phyloP scores from a whole-genome alignment of 2,329 filamentous ascomycete genomes.

The Epichloe brachyelytri region DNA sequence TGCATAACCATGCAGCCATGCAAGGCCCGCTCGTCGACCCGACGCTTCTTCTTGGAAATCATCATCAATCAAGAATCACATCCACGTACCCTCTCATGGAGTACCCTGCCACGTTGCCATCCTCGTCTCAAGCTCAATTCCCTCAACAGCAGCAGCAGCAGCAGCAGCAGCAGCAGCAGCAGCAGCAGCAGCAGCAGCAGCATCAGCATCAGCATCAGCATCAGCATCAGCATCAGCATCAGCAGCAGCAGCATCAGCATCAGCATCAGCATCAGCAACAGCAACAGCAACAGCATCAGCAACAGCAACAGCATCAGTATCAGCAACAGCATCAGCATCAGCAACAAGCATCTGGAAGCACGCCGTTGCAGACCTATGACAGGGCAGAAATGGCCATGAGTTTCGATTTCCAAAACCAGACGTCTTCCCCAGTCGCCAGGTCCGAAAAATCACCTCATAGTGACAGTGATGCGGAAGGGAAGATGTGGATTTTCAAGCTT shows the following conservation, averaged over 20 bases:
- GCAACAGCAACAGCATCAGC: fast-evolving
- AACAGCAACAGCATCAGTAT: fast-evolving
- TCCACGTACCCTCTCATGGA: neutral
- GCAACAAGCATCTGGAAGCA: neutral
- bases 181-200: fast-evolving
- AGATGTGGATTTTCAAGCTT: neutral
- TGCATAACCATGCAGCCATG: neutral
- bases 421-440: neutral
- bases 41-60: neutral
- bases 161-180: too few species aligned
- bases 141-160: too few species aligned
- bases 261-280: too few species aligned
- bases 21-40: neutral
- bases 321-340: too few species aligned
- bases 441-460: neutral
- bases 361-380: neutral
- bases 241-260: fast-evolving
- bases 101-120: neutral
- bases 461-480: neutral
- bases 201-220: fast-evolving
- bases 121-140: neutral
- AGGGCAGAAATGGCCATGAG: neutral
- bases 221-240: too few species aligned
- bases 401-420: neutral
- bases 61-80: neutral